phyloP scores from a whole-genome alignment of 257 asterid species.

The Solanum raphanifolium region DNA sequence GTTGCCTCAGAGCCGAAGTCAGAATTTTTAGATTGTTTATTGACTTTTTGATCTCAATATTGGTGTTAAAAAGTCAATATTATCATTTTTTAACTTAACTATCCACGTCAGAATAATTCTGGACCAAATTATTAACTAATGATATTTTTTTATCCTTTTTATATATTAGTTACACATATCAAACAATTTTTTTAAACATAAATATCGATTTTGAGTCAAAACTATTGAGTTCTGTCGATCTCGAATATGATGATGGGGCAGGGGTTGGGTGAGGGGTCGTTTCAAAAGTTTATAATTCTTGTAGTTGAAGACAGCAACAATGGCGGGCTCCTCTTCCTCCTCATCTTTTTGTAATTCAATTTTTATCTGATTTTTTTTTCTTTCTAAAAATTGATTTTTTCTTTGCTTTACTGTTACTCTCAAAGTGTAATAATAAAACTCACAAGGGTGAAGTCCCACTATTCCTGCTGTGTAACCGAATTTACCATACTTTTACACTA shows the following conservation, averaged over 20 bases:
- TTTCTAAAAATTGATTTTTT: background rate
- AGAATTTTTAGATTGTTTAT: background rate
- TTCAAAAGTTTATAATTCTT: conserved; percentile 16
- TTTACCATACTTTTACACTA: background rate
- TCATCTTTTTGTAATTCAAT: background rate
- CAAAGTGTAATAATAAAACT: conserved; percentile 12
- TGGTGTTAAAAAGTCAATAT: background rate
- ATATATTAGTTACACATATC: background rate
- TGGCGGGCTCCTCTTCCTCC: conserved; percentile 10
- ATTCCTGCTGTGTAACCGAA: background rate
- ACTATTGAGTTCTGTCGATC: background rate
- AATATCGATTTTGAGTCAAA: background rate
- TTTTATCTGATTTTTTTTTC: background rate
- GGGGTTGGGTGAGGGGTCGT: conserved; percentile 28
- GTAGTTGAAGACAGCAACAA: conserved; percentile 16
- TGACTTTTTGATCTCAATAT: background rate
- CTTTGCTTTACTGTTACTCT: conserved; percentile 56
- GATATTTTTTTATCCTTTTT: too few relatives aligned
- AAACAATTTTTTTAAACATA: background rate
- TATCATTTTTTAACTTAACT: too few relatives aligned
- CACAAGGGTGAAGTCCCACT: background rate
- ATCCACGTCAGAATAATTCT: too few relatives aligned
- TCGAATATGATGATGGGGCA: background rate
- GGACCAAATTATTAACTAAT: background rate
- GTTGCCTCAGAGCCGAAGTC: background rate